Evolutionary conservation across 1,284 basidiomycete genomes (phyloP), one percentile per base, ranked within the genome.

Genomic region (Ustilago shanxiensis): DNA sequence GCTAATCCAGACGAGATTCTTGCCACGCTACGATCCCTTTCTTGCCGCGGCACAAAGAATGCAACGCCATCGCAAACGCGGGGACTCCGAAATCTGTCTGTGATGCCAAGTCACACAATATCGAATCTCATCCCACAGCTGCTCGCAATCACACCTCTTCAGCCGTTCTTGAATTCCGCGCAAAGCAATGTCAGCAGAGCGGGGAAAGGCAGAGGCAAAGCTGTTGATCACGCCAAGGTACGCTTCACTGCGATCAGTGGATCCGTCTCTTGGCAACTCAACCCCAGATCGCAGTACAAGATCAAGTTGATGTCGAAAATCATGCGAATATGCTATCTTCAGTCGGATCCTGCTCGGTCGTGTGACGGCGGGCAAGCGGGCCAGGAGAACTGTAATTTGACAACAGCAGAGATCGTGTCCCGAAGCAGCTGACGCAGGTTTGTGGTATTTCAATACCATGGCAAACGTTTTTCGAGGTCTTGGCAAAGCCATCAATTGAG

Each of bases 321-420:
- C 22, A 9, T 20, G 18, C 18, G 16, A 37, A 35, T 18, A 26
- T 22, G 13, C n/a, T n/a, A n/a, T n/a, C n/a, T n/a, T n/a, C n/a
- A n/a, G 20, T 39, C 60, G 60, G 60, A 14, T n/a, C 10, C 52
- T 47, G 51, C 53, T 62, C 60, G 52, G 60, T 62, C 60, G 60
- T 55, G 60, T 54, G 60, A 62, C 52, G 44, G 41, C 50, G 31
- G n/a, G 52, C n/a, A 37, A 37, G 29, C 18, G 52, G 26, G 47
- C 47, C 18, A 14, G 26, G 3, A 49, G n/a, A n/a, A n/a, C n/a
- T n/a, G n/a, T n/a, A 37, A 22, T 29, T 13, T 26, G 16, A n/a
- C 14, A 39, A 18, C n/a, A n/a, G n/a, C n/a, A 39, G 18, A 11
- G 37, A n/a, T 18, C 37, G 7, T 39, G 4, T 39, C 18, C 37